Base-by-base conservation (phyloP, 2,329 filamentous ascomycete species). In the Colletotrichum sp. region DNA sequence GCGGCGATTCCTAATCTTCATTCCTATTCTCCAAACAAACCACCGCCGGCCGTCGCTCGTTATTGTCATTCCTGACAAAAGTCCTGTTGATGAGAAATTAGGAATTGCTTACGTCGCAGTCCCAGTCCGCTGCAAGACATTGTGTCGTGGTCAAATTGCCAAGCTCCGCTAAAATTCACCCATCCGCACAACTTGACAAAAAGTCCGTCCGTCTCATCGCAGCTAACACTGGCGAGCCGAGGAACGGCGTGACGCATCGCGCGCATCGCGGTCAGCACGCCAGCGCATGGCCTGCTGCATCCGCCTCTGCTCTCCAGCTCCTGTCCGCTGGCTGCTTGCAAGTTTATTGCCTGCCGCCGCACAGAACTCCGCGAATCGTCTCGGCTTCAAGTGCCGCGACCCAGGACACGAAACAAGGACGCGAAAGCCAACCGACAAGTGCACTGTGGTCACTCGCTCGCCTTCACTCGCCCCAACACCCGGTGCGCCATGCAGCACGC, bases 371-470 rank as follows among this genome's bases (percentile, higher is more conserved):
- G 55, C 44, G 44, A 52, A 65, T 66, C 44, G 66, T 44, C 70
- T 69, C 57, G 44, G 70, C 44, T 18, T 18, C 72, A 76, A 49
- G 9, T 64, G 62, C 62, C 62, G 62, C 62, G 62, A 63, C 72
- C 63, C 64, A 64, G 32, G 64, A 74, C 71, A 24, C 70, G 70
- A 76, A 76, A 76, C 74, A 62, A 28, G 74, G 59, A 73, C 64
- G 65, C 70, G 64, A 65, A 73, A 64, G 70, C 64, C 21, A 59
- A 63, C 59, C 13, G 59, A n/a, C 16, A 15, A 34, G 4, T 36
- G 30, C 30, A 13, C 24, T 30, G 30, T 49, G 21, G 67, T 69
- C 32, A 60, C 55, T 34, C 67, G 26, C 15, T 24, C 26, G 32
- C 18, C 34, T 7, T 28, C 67, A 15, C 28, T 36, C 68, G 44